Base-by-base conservation (phyloP, 2,329 filamentous ascomycete genomes). In the Beauveria sp. region DNA sequence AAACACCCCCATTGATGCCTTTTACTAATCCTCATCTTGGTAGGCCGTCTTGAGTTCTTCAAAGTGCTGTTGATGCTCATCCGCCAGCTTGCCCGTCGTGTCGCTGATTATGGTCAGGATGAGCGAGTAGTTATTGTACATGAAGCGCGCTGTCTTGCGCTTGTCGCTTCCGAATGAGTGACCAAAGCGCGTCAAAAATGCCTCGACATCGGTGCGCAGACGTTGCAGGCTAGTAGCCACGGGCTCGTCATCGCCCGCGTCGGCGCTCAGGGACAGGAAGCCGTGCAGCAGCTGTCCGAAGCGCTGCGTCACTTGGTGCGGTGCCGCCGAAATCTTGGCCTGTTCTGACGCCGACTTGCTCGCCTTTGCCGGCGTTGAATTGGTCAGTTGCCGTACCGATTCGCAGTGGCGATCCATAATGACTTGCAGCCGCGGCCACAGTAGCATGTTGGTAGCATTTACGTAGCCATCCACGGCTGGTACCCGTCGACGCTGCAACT, bases 41-140 rank as follows among this genome's bases (percentile, higher is more conserved):
- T 85, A 83, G 28, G 79, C 78, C 59, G 72, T 74, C 73, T 87
- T 88, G 66, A 91, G 72, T 60, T 78, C 78, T 70, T 89, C 87
- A 71, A 95, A 93, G 74, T 92, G 84, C 66, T 79, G 80, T 74
- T 87, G 87, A 72, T 93, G 86, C 69, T 96, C 92, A 26, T 78
- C 77, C 1, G 89, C 85, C 69, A 93, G 72, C 72, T 90, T 90
- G 4, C 91, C 91, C 12, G 82, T 80, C 5, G 85, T 82, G 68
- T 93, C 89, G 69, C 89, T 86, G 65, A 99, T 89, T 64, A 99
- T 97, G 12, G 95, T 97, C 68, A 91, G 80, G n/a, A 99, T 84
- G 65, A 99, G 79, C 59, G 91, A 96, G 74, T 96, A 98, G 73
- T 99, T 99, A 72, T 98, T 99, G 71, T 90, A 95, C 69, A 99